These are phyloP conservation scores for Quercus phellos DNA, from an alignment of 331 rosid genomes.

Conservation along the genomic window DNA sequence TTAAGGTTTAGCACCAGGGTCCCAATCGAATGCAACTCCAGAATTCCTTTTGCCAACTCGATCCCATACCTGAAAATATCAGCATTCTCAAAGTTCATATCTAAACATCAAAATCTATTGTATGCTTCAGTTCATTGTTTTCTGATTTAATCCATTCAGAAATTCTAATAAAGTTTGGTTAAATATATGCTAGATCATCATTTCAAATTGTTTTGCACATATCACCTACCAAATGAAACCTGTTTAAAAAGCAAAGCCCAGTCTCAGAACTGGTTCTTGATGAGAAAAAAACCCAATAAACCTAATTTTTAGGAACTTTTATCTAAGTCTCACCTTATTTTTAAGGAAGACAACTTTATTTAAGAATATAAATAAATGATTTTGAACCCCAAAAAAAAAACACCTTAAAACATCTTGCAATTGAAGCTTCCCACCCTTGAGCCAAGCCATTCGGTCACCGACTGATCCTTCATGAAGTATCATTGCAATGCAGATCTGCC, in stretches of 20 bases:
- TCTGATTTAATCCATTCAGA: not conserved
- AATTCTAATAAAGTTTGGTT: not conserved
- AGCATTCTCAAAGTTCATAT: not conserved
- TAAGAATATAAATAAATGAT: not conserved
- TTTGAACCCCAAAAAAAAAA: not conserved
- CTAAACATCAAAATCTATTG: not conserved
- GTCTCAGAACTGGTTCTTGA: not conserved
- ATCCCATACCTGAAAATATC: slow-evolving; percentile 36
- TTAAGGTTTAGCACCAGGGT: slow-evolving; percentile 38
- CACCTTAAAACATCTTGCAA: slow-evolving; percentile 34
- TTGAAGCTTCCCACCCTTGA: slow-evolving; percentile 42
- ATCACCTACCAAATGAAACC: not conserved
- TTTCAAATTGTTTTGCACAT: not conserved
- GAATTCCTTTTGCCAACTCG: slow-evolving; percentile 36
- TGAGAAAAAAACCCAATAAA: not conserved
- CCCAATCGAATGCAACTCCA: slow-evolving; percentile 37
- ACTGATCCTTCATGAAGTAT: slow-evolving; percentile 40
- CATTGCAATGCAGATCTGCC: slow-evolving; percentile 41
- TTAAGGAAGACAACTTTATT: not conserved
- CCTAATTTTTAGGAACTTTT: not conserved
- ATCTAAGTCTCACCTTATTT: not conserved
- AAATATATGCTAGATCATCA: not conserved
- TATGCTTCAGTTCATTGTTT: not conserved
- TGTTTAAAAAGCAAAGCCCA: not conserved
- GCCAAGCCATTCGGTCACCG: slow-evolving; percentile 37